phyloP scores from a whole-genome alignment of 1,139 yeast genomes.

The Taphrina flavorubra region DNA sequence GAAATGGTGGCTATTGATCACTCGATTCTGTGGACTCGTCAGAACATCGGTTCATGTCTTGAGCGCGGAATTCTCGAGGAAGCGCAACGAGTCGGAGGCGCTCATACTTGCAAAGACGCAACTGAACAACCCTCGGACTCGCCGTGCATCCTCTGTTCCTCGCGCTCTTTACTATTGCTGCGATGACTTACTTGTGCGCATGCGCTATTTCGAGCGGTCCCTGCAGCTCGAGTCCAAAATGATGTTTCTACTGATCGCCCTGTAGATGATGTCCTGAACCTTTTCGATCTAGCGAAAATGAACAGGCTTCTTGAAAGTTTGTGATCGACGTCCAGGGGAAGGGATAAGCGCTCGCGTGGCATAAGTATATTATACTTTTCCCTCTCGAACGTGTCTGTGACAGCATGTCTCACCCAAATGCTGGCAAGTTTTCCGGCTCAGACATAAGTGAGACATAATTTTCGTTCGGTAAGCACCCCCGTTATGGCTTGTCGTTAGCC shows the following conservation, averaged over 20 bases:
- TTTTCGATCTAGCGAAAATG: too few relatives aligned
- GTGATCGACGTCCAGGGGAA: neutral
- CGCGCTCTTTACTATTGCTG: too few relatives aligned
- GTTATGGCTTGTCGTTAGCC: neutral
- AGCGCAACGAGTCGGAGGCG: too few relatives aligned
- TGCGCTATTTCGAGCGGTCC: neutral
- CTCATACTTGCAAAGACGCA: too few relatives aligned
- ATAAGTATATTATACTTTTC: neutral
- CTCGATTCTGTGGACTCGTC: neutral
- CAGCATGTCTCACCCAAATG: neutral
- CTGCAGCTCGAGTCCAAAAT: neutral
- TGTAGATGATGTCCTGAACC: too few relatives aligned
- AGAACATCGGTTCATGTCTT: neutral
- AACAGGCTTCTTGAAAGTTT: too few relatives aligned
- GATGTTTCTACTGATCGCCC: too few relatives aligned
- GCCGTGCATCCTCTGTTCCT: too few relatives aligned
- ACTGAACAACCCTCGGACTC: too few relatives aligned
- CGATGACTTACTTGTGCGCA: constrained; percentile 3
- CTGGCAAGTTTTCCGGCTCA: constrained; percentile 1
- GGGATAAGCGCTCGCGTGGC: neutral
- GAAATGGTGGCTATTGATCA: neutral
- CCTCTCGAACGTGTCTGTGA: constrained; percentile 1
- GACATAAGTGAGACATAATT: neutral
- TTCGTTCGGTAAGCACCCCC: neutral
- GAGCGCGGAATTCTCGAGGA: too few relatives aligned